Base-by-base conservation (phyloP, 1,284 basidiomycete genomes). In the Anthracocystis walkeri region DNA sequence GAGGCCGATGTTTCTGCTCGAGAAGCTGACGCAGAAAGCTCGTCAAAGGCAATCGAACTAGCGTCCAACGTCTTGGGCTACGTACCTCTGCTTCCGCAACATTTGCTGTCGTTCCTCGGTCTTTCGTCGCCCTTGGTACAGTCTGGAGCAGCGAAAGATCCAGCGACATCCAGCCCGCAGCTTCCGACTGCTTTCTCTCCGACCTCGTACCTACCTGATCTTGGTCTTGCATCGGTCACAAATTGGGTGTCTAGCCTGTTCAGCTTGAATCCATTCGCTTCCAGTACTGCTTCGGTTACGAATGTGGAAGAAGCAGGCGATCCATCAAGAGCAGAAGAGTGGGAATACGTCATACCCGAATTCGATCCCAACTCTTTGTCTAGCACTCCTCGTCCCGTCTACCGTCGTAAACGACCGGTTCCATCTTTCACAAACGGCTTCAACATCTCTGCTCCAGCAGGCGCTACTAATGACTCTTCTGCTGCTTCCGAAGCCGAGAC, bases 321-420 rank as follows among this genome's bases (percentile, higher is more conserved):
- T 31, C 41, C 59, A 8, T 67, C 59, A 1, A 54, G 51, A 23
- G 75, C 75, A 8, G 72, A 78, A 51, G 70, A 75, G 18, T 80
- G 75, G 75, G 78, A 80, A 27, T 79, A 75, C 51, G 67, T 62
- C 5, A 69, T 75, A 18, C 78, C 78, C 8, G 74, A 79, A 3
- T 80, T 77, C 27, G 74, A 77, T 51, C 74, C 77, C 14, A 59
- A 58, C 49, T 58, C 55, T 11, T 50, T 79, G 12, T 58, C 52
- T 11, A 55, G 46, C 33, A 80, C 78, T 18, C 77, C 78, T 12
- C 56, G 78, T 12, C 78, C 78, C 12, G 21, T 80, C 12, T 80
- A 80, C 21, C 62, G 78, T 29, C 70, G 78, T 27, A 77, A 75
- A 50, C 21, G 65, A 14, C 69, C 76, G 0, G 41, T 73, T 4